A percentile compares a stretch with the other conserved stretches of the same genome.
Evolutionary conservation across 768 basidiomycete genomes (phyloP).

Genomic region (Mycena maculata): DNA sequence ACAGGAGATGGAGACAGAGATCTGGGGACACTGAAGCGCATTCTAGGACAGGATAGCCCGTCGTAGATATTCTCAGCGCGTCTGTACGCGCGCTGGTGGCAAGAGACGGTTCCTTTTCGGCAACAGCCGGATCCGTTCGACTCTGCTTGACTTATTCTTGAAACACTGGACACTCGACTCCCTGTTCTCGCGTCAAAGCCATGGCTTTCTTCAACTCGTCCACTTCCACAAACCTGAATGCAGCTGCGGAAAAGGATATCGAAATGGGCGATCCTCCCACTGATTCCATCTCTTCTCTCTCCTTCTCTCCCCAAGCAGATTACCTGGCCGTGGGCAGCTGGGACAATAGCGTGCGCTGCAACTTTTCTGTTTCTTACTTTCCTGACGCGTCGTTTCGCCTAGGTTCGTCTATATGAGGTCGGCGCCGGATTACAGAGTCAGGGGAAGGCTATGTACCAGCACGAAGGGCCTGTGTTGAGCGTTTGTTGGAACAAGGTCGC

Average conservation of each 20-base stretch:
- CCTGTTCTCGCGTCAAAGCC: too few relatives aligned
- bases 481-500: constrained; percentile 91
- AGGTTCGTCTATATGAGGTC: constrained; percentile 96
- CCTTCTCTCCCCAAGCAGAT: constrained; percentile 88
- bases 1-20: constrained; percentile 34
- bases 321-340: constrained; percentile 94
- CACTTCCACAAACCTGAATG: constrained; percentile 40
- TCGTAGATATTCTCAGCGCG: not conserved
- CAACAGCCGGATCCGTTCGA: too few relatives aligned
- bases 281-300: constrained; percentile 88
- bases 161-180: too few relatives aligned
- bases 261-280: constrained; percentile 84
- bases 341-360: constrained; percentile 83
- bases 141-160: too few relatives aligned
- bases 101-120: too few relatives aligned
- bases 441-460: constrained; percentile 90
- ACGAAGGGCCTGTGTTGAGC: constrained; percentile 90
- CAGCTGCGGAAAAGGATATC: constrained; percentile 75
- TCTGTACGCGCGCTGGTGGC: too few relatives aligned
- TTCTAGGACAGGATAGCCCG: not conserved
- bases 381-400: constrained; percentile 27
- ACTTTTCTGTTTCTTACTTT: constrained; percentile 13
- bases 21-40: constrained; percentile 35
- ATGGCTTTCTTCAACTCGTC: constrained; percentile 58
- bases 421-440: constrained; percentile 81